These are phyloP conservation scores for Blastobotrys peoriensis DNA, from an alignment of 805 yeast species.

Conservation along the genomic window DNA sequence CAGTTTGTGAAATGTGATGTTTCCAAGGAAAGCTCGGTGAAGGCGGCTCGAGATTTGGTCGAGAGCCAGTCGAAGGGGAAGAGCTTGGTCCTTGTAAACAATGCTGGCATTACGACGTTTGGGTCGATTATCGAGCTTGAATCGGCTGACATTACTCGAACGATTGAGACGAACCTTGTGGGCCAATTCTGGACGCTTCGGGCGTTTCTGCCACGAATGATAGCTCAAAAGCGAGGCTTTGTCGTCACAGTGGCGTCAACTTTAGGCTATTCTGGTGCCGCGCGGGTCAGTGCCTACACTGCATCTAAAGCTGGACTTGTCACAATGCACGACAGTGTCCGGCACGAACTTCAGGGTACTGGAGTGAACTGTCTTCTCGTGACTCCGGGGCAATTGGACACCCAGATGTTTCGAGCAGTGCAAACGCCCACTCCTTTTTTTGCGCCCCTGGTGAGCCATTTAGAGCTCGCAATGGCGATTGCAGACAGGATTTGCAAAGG, in stretches of 20 bases:
- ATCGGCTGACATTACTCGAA: conserved; percentile 52
- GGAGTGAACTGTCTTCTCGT: conserved; percentile 66
- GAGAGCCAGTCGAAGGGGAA: conserved; percentile 41
- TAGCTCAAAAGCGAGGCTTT: conserved; percentile 56
- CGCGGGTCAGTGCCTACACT: conserved; percentile 68
- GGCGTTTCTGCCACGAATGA: conserved; percentile 68
- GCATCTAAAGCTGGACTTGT: conserved; percentile 85
- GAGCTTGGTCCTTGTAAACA: conserved; percentile 69
- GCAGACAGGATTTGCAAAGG: conserved; percentile 54
- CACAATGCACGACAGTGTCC: conserved; percentile 74
- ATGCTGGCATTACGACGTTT: conserved; percentile 64
- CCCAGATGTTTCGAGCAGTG: conserved; percentile 68
- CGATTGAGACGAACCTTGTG: conserved; percentile 60
- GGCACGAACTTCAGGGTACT: conserved; percentile 47
- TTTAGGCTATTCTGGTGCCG: conserved; percentile 80
- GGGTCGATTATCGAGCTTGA: conserved; percentile 42
- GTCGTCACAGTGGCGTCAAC: conserved; percentile 79
- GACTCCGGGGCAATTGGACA: conserved; percentile 82
- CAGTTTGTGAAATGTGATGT: conserved; percentile 66
- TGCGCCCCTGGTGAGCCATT: conserved; percentile 78
- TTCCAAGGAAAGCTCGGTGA: conserved; percentile 43
- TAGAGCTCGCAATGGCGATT: conserved; percentile 56
- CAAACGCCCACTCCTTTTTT: conserved; percentile 64
- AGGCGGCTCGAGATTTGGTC: conserved; percentile 36
- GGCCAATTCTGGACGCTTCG: conserved; percentile 69